Evolutionary conservation across 2,329 filamentous ascomycete species (phyloP).

Genomic region (Chalaropsis ovoidea): DNA sequence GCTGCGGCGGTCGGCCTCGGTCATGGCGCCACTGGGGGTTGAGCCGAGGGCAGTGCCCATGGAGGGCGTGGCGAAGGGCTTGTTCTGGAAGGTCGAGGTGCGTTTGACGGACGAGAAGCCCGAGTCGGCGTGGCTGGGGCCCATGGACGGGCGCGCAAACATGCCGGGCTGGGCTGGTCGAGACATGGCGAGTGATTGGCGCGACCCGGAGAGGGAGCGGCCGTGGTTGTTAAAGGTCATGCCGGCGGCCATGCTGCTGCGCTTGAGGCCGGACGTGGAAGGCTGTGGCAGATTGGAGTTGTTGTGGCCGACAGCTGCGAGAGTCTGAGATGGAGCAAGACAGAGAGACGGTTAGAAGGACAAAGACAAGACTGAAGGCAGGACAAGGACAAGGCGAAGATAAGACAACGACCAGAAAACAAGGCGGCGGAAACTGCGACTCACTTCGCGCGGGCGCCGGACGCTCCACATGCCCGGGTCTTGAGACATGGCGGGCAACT

Average conservation of each 20-base stretch:
- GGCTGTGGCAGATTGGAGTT: constrained; percentile 84
- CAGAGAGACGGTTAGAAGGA: background rate
- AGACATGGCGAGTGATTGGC: constrained; percentile 74
- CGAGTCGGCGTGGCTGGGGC: constrained; percentile 65
- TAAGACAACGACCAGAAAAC: constrained; percentile 17
- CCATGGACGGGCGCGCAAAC: constrained; percentile 76
- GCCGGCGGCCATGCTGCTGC: constrained; percentile 67
- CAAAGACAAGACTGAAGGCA: background rate
- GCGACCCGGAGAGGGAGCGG: constrained; percentile 65
- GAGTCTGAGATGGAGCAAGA: constrained; percentile 49
- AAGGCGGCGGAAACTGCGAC: constrained; percentile 28
- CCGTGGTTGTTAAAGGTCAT: constrained; percentile 55
- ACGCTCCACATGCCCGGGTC: constrained; percentile 83
- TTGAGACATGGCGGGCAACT: constrained; percentile 57
- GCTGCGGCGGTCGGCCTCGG: constrained; percentile 57
- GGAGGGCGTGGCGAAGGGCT: constrained; percentile 54
- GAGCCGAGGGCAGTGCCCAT: constrained; percentile 31
- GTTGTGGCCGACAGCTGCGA: constrained; percentile 74
- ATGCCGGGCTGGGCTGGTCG: constrained; percentile 70
- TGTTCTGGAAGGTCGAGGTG: constrained; percentile 67
- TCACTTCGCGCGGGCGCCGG: constrained; percentile 80
- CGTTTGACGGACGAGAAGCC: constrained; percentile 78
- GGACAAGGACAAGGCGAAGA: background rate
- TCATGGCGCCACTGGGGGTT: constrained; percentile 29
- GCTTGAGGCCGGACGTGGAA: constrained; percentile 79